Conservation (phyloP, 805 yeast species). For the Cyberlindnera lachancei region DNA sequence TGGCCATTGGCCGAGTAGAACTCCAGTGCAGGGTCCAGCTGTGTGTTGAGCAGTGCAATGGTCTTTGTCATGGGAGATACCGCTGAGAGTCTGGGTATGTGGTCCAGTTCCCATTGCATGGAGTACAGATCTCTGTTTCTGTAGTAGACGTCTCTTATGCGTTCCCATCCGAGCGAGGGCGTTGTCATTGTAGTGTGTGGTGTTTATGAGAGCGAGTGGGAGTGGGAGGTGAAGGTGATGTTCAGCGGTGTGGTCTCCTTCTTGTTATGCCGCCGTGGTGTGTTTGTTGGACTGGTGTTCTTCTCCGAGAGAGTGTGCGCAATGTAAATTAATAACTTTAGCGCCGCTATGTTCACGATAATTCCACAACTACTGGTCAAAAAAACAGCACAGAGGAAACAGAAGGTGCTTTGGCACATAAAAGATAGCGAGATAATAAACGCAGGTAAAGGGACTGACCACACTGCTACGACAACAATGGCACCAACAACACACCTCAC, state of each 20-base stretch:
- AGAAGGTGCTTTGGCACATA: too few relatives aligned
- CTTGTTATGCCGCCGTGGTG: too few relatives aligned
- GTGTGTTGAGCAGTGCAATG: slow-evolving; percentile 5
- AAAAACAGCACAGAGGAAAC: too few relatives aligned
- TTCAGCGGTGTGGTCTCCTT: neutral
- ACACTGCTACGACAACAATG: neutral
- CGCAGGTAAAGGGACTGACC: too few relatives aligned
- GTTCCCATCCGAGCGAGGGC: slow-evolving; percentile 15
- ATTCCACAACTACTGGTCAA: too few relatives aligned
- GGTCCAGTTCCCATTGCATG: slow-evolving; percentile 5
- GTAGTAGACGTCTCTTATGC: slow-evolving; percentile 14
- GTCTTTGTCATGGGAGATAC: slow-evolving; percentile 9
- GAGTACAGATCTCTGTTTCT: slow-evolving; percentile 11
- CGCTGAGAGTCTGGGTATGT: slow-evolving; percentile 4
- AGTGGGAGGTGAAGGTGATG: too few relatives aligned
- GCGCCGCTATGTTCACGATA: too few relatives aligned
- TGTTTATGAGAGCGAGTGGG: too few relatives aligned
- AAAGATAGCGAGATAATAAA: too few relatives aligned
- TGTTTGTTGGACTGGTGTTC: too few relatives aligned
- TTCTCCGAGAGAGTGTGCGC: too few relatives aligned
- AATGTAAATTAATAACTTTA: too few relatives aligned
- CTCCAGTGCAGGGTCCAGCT: slow-evolving; percentile 3
- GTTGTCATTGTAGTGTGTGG: slow-evolving; percentile 6
- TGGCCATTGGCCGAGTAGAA: slow-evolving; percentile 6
- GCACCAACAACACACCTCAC: slow-evolving; percentile 34